These are phyloP conservation scores for Vitis amurensis DNA, from an alignment of 164 flowering plant species.

Conservation along the genomic window DNA sequence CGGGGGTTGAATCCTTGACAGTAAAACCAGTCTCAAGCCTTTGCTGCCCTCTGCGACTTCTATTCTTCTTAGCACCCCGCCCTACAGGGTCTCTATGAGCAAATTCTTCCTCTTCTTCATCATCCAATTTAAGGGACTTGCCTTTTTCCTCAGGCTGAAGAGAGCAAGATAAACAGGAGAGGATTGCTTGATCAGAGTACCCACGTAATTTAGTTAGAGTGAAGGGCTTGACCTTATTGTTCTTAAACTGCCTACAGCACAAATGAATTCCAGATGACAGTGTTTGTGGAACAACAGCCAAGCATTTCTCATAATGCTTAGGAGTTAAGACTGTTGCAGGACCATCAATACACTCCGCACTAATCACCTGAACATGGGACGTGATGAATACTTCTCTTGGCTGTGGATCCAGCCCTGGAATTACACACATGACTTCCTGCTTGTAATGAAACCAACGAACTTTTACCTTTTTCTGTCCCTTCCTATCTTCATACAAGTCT, in stretches of 20 bases:
- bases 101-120: slow-evolving; percentile 42
- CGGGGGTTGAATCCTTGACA: slow-evolving; percentile 14
- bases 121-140: slow-evolving; percentile 6
- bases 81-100: slow-evolving; percentile 26
- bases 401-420: slow-evolving; percentile 47
- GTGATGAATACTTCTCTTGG: slow-evolving; percentile 78
- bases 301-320: slow-evolving; percentile 63
- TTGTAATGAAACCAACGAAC: slow-evolving; percentile 80
- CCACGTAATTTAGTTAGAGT: too few relatives aligned
- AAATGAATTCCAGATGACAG: slow-evolving; percentile 39
- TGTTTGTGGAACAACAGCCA: slow-evolving; percentile 31
- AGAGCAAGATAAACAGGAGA: slow-evolving; percentile 41
- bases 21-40: slow-evolving; percentile 26
- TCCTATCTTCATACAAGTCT: slow-evolving; percentile 83
- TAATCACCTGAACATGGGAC: slow-evolving; percentile 71
- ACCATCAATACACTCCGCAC: slow-evolving; percentile 82
- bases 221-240: slow-evolving; percentile 46
- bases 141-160: slow-evolving; percentile 21
- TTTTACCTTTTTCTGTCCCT: slow-evolving; percentile 75
- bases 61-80: slow-evolving; percentile 41
- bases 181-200: slow-evolving; percentile 42
- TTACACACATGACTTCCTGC: slow-evolving; percentile 50
- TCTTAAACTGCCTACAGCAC: slow-evolving; percentile 62
- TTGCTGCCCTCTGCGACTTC: slow-evolving; percentile 43
- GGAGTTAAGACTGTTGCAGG: slow-evolving; percentile 73